Conservation (phyloP, 371 early-diverging fungal species). For the Mortierella sp. region DNA sequence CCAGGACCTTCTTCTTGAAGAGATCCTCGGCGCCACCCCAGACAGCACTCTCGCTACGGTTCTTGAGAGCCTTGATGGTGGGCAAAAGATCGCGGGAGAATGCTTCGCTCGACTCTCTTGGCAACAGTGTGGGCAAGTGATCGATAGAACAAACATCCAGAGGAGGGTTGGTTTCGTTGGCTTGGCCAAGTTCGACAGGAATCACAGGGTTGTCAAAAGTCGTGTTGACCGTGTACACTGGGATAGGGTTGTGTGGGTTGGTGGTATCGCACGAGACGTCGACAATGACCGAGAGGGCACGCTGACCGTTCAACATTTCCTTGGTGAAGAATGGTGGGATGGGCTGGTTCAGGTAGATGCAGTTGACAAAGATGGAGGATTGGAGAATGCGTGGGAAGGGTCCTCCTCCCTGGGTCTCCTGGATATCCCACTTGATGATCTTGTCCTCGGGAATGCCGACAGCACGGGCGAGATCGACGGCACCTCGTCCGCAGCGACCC, state of each 20-base stretch:
- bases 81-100: constrained; percentile 90
- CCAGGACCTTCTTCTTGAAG: constrained; percentile 75
- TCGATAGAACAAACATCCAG: constrained; percentile 95
- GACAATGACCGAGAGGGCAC: constrained; percentile 84
- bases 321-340: constrained; percentile 95
- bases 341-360: constrained; percentile 91
- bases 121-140: constrained; percentile 94
- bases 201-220: constrained; percentile 94
- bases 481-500: constrained; percentile 96
- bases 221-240: constrained; percentile 89
- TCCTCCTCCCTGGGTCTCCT: constrained; percentile 92
- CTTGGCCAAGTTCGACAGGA: constrained; percentile 63
- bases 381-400: constrained; percentile 93
- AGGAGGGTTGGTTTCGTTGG: constrained; percentile 68
- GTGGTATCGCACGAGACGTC: constrained; percentile 98
- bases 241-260: constrained; percentile 97
- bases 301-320: constrained; percentile 75
- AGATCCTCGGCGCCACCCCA: constrained; percentile 90
- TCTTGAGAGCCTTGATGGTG: constrained; percentile 75
- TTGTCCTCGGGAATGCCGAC: constrained; percentile 89
- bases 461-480: constrained; percentile 83
- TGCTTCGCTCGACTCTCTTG: constrained; percentile 90
- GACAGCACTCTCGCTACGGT: constrained; percentile 73
- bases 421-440: constrained; percentile 95
- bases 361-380: constrained; percentile 96